Conservation (phyloP, 1,139 yeast species). For the Suhomyces panamericanus region DNA sequence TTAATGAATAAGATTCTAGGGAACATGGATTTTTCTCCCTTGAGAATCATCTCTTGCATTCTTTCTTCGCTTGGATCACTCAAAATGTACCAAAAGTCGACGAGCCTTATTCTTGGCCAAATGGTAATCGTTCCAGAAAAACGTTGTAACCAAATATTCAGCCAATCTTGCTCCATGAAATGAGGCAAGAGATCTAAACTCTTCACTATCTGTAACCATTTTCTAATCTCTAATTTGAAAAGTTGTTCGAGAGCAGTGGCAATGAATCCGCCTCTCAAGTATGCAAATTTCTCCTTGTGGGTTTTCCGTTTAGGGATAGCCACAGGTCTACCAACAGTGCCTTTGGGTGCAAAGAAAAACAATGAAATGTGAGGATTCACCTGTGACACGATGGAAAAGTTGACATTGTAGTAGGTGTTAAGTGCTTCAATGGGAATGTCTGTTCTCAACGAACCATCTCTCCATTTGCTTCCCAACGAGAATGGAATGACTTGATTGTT, state of each 20-base stretch:
- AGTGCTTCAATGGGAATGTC: conserved; percentile 70
- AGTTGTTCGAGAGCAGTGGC: conserved; percentile 72
- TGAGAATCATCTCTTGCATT: conserved; percentile 54
- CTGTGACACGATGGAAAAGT: conserved; percentile 75
- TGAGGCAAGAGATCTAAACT: conserved; percentile 69
- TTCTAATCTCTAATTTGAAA: conserved; percentile 67
- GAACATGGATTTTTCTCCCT: conserved; percentile 66
- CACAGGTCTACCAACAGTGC: conserved; percentile 80
- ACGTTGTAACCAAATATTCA: conserved; percentile 70
- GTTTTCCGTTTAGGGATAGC: conserved; percentile 53
- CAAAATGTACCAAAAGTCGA: conserved; percentile 64
- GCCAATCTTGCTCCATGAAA: conserved; percentile 77
- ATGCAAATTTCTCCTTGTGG: conserved; percentile 36
- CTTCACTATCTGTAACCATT: conserved; percentile 71
- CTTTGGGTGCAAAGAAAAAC: conserved; percentile 77
- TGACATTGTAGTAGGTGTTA: conserved; percentile 76
- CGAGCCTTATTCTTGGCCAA: conserved; percentile 65
- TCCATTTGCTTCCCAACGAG: conserved; percentile 73
- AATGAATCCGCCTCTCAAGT: conserved; percentile 73
- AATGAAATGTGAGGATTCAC: conserved; percentile 80
- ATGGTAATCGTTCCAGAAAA: conserved; percentile 76
- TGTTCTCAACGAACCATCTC: conserved; percentile 71
- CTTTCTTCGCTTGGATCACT: conserved; percentile 66
- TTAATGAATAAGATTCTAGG: conserved; percentile 67
- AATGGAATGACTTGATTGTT: conserved; percentile 56